These are phyloP conservation scores for Trichoderma sp. DNA, from an alignment of 2,329 filamentous ascomycete species.

Conservation along the genomic window DNA sequence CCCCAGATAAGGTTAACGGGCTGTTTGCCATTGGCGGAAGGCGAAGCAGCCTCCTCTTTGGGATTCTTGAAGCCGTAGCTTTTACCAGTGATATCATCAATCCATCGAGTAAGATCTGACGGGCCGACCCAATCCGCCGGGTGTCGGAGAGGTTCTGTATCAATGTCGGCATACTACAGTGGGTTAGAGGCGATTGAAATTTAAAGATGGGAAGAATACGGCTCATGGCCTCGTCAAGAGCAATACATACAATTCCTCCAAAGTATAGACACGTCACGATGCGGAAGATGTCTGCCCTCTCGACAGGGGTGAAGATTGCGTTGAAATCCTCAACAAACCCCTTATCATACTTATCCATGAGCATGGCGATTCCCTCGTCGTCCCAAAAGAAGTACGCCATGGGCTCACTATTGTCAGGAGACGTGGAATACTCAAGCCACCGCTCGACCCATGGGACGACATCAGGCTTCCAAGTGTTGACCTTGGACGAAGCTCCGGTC, in stretches of 20 bases:
- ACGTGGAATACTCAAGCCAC: slow-evolving; percentile 24
- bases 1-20: slow-evolving; percentile 28
- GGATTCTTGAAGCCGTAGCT: slow-evolving; percentile 20
- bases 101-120: slow-evolving; percentile 25
- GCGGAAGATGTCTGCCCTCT: slow-evolving; percentile 28
- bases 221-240: neutral
- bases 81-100: slow-evolving; percentile 22
- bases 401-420: slow-evolving; percentile 9
- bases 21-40: neutral
- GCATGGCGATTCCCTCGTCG: slow-evolving; percentile 24
- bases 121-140: slow-evolving; percentile 25
- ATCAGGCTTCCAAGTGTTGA: slow-evolving; percentile 23
- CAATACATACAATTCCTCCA: slow-evolving; percentile 27
- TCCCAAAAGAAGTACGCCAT: slow-evolving; percentile 31
- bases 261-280: slow-evolving; percentile 26
- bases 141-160: slow-evolving; percentile 28
- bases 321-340: slow-evolving; percentile 23
- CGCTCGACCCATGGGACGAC: slow-evolving; percentile 26
- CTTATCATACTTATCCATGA: slow-evolving; percentile 25
- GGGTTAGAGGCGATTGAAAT: neutral
- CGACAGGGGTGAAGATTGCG: slow-evolving; percentile 24
- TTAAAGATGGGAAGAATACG: neutral
- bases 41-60: neutral
- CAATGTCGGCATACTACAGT: slow-evolving; percentile 28
- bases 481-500: slow-evolving; percentile 24